These are phyloP conservation scores for Talaromyces funiculosus DNA, from an alignment of 2,329 filamentous ascomycete genomes.

Conservation along the genomic window DNA sequence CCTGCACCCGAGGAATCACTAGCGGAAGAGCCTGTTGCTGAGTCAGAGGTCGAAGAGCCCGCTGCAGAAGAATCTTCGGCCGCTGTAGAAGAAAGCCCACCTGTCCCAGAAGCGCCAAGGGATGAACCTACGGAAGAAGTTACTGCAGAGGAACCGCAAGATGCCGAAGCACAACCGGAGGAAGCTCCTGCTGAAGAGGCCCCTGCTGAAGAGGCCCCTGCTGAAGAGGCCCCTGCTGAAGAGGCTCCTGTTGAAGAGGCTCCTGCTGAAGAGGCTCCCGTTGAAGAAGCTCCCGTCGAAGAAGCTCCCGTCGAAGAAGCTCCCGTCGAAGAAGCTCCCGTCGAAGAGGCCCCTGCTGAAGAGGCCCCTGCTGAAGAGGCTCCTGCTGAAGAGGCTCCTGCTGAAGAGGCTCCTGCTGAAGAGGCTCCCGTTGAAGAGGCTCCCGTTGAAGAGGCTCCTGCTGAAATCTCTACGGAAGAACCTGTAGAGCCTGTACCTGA, in stretches of 20 bases:
- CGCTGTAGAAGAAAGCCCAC: constrained; percentile 14
- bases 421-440: constrained; percentile 17
- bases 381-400: background rate
- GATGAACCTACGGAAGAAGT: constrained; percentile 12
- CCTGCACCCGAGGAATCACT: constrained; percentile 11
- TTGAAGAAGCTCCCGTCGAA: constrained; percentile 15
- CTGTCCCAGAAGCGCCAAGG: constrained; percentile 16
- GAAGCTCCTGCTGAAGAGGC: constrained; percentile 16
- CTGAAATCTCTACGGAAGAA: background rate
- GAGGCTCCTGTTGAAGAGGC: constrained; percentile 5
- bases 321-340: constrained; percentile 12
- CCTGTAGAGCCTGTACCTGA: constrained; percentile 13
- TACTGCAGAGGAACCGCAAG: background rate
- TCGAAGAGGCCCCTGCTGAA: constrained; percentile 17
- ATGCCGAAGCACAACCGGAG: constrained; percentile 5
- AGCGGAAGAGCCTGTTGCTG: constrained; percentile 16
- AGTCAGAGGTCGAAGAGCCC: constrained; percentile 18
- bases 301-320: constrained; percentile 10
- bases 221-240: constrained; percentile 8
- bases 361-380: constrained; percentile 14
- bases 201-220: constrained; percentile 16
- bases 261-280: constrained; percentile 16
- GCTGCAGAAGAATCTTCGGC: background rate
- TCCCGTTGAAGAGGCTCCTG: constrained; percentile 9
- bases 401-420: constrained; percentile 13